phyloP scores from a whole-genome alignment of 106 monocot species.

The Cymbidium sinense region DNA sequence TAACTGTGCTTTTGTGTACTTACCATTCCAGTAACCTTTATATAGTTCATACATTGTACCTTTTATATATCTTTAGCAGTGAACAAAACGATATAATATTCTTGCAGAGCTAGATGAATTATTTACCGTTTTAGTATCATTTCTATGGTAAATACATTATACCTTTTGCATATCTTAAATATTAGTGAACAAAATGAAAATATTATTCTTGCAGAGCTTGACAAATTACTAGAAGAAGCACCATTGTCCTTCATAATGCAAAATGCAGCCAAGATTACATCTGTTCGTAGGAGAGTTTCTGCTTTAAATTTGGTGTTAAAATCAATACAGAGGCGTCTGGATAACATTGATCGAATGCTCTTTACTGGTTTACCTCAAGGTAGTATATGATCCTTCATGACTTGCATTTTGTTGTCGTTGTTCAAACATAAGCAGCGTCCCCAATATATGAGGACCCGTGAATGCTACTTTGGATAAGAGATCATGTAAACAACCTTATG shows the following conservation, averaged over 20 bases:
- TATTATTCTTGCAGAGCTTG: conserved; percentile 47
- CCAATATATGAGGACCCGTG: not conserved
- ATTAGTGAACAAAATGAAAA: not conserved
- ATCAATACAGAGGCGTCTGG: conserved; percentile 85
- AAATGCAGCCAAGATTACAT: conserved; percentile 77
- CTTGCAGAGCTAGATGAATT: too few relatives aligned
- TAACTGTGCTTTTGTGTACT: not conserved
- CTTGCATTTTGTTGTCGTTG: not conserved
- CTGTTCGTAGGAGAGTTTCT: conserved; percentile 67
- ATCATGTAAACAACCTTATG: not conserved
- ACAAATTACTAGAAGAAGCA: conserved; percentile 87
- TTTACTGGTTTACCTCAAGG: conserved; percentile 37
- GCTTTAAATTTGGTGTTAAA: conserved; percentile 69
- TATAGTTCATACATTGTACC: not conserved
- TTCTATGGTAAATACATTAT: not conserved
- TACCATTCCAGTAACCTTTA: not conserved
- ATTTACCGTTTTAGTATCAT: not conserved
- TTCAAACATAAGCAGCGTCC: not conserved
- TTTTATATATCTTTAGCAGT: not conserved
- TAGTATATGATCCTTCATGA: conserved; percentile 4
- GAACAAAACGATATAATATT: not conserved
- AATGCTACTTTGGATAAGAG: not conserved
- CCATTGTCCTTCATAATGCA: conserved; percentile 79
- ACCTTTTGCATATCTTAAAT: not conserved
- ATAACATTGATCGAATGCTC: conserved; percentile 72